A percentile compares a stretch with the other conserved stretches of the same genome.
Conservation (phyloP, 345 rosid species). For the Pistacia atlantica region DNA sequence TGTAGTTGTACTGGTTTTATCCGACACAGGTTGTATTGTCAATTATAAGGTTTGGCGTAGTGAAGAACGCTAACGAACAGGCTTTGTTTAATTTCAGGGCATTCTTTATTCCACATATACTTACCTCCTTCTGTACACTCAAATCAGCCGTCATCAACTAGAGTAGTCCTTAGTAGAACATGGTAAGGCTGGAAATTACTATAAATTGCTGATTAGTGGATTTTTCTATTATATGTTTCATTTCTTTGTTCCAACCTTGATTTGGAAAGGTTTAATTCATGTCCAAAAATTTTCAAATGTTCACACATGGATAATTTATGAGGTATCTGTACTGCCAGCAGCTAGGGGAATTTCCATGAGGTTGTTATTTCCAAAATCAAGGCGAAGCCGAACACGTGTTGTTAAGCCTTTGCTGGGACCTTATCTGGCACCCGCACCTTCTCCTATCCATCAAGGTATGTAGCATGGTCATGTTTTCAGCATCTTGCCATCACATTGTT, state of each 20-base stretch:
- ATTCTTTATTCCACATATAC: constrained; percentile 29
- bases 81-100: constrained; percentile 33
- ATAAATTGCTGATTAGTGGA: background rate
- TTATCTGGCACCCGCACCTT: constrained; percentile 44
- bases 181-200: constrained; percentile 35
- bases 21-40: background rate
- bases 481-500: constrained; percentile 13
- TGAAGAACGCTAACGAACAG: constrained; percentile 7
- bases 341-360: constrained; percentile 52
- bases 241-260: background rate
- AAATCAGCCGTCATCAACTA: constrained; percentile 23
- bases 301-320: constrained; percentile 18
- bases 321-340: constrained; percentile 37
- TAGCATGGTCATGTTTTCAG: constrained; percentile 1
- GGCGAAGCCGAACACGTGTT: constrained; percentile 33
- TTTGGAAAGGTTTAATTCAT: background rate
- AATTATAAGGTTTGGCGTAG: background rate
- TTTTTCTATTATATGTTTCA: background rate
- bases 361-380: constrained; percentile 38
- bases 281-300: background rate
- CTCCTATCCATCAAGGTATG: constrained; percentile 53
- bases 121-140: constrained; percentile 37
- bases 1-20: background rate
- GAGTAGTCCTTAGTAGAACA: constrained; percentile 25
- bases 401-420: constrained; percentile 42